Evolutionary conservation across 441 rosid species (phyloP).

Genomic region (Populus hybrid): DNA sequence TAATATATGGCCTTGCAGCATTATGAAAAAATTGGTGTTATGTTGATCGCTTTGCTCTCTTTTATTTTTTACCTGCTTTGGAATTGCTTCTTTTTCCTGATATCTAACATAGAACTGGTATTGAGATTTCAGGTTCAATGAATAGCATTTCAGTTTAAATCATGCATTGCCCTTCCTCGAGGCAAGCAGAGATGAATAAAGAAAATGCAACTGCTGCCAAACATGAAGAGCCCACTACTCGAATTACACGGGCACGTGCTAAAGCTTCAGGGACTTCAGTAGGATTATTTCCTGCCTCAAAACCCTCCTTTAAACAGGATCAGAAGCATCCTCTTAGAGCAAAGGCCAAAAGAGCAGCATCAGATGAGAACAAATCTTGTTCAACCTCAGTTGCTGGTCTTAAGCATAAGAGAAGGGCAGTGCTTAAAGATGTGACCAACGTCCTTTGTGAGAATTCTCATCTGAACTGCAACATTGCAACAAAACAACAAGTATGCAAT

Average conservation of each 20-base stretch:
- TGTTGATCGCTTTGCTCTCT: not conserved
- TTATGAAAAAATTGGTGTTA: not conserved
- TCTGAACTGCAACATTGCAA: slow-evolving; percentile 31
- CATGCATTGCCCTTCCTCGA: slow-evolving; percentile 30
- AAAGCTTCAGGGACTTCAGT: slow-evolving; percentile 48
- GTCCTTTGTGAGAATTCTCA: slow-evolving; percentile 25
- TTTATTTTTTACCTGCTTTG: not conserved
- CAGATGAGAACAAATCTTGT: slow-evolving; percentile 41
- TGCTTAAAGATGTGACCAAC: slow-evolving; percentile 73
- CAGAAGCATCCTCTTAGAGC: slow-evolving; percentile 34
- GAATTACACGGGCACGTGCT: slow-evolving; percentile 73
- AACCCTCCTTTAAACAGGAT: slow-evolving; percentile 58
- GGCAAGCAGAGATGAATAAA: slow-evolving; percentile 58
- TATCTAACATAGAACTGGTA: slow-evolving; percentile 5
- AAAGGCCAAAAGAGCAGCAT: slow-evolving; percentile 43
- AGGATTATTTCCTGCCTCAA: slow-evolving; percentile 45
- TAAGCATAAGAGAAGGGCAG: slow-evolving; percentile 72
- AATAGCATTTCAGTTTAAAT: slow-evolving; percentile 27
- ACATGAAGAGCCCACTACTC: slow-evolving; percentile 33
- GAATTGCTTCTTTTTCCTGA: not conserved
- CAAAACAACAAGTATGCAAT: slow-evolving; percentile 44
- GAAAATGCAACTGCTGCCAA: slow-evolving; percentile 42
- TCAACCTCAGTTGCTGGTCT: slow-evolving; percentile 27
- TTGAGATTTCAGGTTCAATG: slow-evolving; percentile 44
- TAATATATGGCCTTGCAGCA: not conserved